These are phyloP conservation scores for Telfairia occidentalis DNA, from an alignment of 331 rosid species.

Conservation along the genomic window DNA sequence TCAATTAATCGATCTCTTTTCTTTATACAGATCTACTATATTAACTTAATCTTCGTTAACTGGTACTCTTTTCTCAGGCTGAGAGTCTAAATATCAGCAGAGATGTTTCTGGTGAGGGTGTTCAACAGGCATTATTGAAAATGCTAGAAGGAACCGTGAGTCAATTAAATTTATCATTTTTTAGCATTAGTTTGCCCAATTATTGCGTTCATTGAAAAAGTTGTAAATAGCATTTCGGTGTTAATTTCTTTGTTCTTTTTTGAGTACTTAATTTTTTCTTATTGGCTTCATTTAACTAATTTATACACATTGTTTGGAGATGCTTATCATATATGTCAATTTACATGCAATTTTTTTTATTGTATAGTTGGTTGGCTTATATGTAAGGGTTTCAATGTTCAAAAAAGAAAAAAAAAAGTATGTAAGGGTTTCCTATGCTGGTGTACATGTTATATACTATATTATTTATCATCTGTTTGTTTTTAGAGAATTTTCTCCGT, in stretches of 20 bases:
- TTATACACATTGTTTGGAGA: background rate
- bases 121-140: constrained; percentile 92
- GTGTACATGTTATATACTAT: background rate
- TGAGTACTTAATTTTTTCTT: background rate
- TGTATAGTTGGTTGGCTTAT: background rate
- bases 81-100: constrained; percentile 87
- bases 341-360: background rate
- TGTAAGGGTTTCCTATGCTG: background rate
- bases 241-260: background rate
- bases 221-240: background rate
- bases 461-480: background rate
- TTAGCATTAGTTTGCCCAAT: background rate
- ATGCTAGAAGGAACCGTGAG: constrained; percentile 99
- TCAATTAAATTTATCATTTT: constrained; percentile 11
- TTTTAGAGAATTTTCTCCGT: background rate
- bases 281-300: background rate
- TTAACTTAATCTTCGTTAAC: background rate
- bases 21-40: background rate
- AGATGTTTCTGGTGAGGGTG: constrained; percentile 99
- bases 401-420: too few relatives aligned
- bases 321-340: background rate
- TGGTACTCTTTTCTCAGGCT: constrained; percentile 41
- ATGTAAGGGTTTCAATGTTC: background rate
- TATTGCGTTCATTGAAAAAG: background rate
- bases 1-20: background rate